A percentile compares a stretch with the other conserved stretches of the same genome.
Conservation (phyloP, 306 rosid species). For the Malus fusca region DNA sequence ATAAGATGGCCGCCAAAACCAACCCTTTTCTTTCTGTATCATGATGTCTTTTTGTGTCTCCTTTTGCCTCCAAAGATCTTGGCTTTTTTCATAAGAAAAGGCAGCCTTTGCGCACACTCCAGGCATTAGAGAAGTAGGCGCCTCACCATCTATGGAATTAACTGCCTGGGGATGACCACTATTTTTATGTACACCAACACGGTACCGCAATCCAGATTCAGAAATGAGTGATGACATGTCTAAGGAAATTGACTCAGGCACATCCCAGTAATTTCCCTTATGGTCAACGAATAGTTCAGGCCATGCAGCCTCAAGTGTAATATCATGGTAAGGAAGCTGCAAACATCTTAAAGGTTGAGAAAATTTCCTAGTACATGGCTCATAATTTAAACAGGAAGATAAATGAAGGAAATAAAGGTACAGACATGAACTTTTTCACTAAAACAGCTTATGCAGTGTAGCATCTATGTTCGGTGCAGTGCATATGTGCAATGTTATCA, state of each 20-base stretch:
- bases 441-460: neutral
- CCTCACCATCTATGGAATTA: constrained; percentile 28
- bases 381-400: neutral
- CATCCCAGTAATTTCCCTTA: constrained; percentile 89
- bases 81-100: constrained; percentile 51
- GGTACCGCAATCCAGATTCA: constrained; percentile 65
- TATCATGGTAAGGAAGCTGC: constrained; percentile 78
- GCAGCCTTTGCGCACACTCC: constrained; percentile 83
- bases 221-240: constrained; percentile 60
- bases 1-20: constrained; percentile 40
- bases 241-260: constrained; percentile 66
- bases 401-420: neutral
- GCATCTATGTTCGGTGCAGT: neutral
- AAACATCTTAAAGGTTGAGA: constrained; percentile 15
- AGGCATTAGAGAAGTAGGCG: constrained; percentile 55
- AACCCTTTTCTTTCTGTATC: constrained; percentile 13
- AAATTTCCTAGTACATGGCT: constrained; percentile 4
- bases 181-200: constrained; percentile 65
- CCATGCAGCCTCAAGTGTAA: constrained; percentile 83
- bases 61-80: constrained; percentile 55
- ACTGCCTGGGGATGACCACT: constrained; percentile 54
- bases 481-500: neutral
- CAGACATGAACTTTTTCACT: neutral
- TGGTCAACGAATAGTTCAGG: constrained; percentile 81
- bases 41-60: constrained; percentile 20